These are phyloP conservation scores for Cornus kousa DNA, from an alignment of 148 eudicot genomes.

Conservation along the genomic window DNA sequence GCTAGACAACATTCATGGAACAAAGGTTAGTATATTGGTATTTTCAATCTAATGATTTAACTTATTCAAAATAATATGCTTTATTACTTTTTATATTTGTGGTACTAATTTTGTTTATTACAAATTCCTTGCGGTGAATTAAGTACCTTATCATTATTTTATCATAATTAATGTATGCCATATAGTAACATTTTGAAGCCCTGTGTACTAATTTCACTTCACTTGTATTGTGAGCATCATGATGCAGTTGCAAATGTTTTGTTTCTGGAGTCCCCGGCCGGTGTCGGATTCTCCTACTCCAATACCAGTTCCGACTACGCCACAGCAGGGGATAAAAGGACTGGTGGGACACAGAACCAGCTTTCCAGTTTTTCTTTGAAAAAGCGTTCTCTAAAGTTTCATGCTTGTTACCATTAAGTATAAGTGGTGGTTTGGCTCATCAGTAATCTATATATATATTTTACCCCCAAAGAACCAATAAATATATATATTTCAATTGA, in stretches of 20 bases:
- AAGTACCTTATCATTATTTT: neutral
- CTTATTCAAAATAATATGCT: too few species aligned
- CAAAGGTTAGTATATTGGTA: conserved; percentile 24
- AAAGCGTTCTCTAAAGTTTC: too few species aligned
- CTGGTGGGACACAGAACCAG: neutral
- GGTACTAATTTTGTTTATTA: neutral
- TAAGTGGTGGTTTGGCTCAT: too few species aligned
- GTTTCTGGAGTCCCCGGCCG: conserved; percentile 37
- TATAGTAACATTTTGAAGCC: too few species aligned
- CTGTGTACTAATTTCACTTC: neutral
- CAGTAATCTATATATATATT: too few species aligned
- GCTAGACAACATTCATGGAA: conserved; percentile 37
- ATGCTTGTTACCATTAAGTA: too few species aligned
- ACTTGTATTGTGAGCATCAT: neutral
- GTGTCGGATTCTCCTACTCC: conserved; percentile 45
- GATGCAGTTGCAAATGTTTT: conserved; percentile 34
- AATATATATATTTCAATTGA: too few species aligned
- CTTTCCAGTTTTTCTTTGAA: too few species aligned
- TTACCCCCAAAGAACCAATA: too few species aligned
- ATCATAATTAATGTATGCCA: neutral
- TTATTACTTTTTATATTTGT: too few species aligned
- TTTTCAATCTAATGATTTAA: neutral
- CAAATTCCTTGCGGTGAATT: too few species aligned
- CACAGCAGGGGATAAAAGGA: conserved; percentile 26
- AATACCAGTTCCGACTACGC: conserved; percentile 20